A percentile compares a stretch with the other conserved stretches of the same genome.
Conservation (phyloP, 2,329 filamentous ascomycete species). For the Aureobasidium sp. region DNA sequence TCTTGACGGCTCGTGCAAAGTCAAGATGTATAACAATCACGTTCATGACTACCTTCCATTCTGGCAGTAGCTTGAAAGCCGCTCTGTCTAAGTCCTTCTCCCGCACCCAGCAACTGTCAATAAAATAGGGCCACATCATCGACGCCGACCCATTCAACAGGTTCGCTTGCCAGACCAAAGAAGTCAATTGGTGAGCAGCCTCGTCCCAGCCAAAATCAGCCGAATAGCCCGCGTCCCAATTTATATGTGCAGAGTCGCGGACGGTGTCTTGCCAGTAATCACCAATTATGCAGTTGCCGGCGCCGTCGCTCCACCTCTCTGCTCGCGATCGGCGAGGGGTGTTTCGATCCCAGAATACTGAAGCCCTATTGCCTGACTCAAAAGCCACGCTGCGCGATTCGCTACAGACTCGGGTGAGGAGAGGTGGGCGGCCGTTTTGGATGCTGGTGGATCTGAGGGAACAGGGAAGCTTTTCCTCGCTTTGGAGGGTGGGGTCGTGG, state of each 20-base stretch:
- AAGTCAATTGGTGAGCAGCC: background rate
- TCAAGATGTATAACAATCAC: constrained; percentile 11
- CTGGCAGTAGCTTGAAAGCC: background rate
- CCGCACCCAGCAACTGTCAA: too few species aligned
- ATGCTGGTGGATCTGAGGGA: too few species aligned
- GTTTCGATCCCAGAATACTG: too few species aligned
- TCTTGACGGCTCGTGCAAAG: background rate
- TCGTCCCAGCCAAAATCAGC: background rate
- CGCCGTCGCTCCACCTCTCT: too few species aligned
- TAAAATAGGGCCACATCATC: too few species aligned
- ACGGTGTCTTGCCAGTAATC: background rate
- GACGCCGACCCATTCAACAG: background rate
- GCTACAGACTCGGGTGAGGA: constrained; percentile 11
- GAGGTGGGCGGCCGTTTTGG: constrained; percentile 8
- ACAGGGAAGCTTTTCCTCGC: too few species aligned
- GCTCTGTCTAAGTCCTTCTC: too few species aligned
- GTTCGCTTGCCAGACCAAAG: background rate
- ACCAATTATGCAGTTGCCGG: too few species aligned
- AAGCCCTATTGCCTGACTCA: background rate
- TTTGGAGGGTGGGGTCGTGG: too few species aligned
- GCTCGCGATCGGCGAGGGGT: background rate
- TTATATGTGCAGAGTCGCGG: background rate
- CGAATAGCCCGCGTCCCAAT: background rate
- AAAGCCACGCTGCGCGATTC: constrained; percentile 12
- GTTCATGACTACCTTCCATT: constrained; percentile 11